Base-by-base conservation (phyloP, 2,329 filamentous ascomycete genomes). In the Botrytis elliptica region DNA sequence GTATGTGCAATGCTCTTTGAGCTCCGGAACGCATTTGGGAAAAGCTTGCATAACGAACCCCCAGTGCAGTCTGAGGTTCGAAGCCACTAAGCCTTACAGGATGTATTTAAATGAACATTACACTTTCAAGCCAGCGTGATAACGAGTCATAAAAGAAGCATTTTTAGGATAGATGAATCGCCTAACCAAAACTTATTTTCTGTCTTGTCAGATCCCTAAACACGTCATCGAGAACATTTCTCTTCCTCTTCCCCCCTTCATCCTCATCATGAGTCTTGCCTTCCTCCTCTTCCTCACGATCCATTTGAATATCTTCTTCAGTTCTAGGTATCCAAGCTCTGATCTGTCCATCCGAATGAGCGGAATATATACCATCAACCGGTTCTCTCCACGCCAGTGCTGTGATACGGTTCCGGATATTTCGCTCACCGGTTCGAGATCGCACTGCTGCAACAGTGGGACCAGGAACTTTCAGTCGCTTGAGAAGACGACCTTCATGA, bases 311-410 rank as follows among this genome's bases (percentile, higher is more conserved):
- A 49, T 83, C 84, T 7, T 87, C 88, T 1, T 85, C 82, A 9
- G 89, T 83, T 52, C 85, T 84, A 3, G 93, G 92, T 77, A 87
- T 86, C 94, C 95, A 98, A 6, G 89, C 88, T 63, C 92, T 88
- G 73, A 98, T 95, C 70, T 91, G 91, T 0, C 95, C 95, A 80
- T 98, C 94, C 4, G 91, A 86, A 79, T 97, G 94, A 2, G 90
- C 92, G 71, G 93, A 96, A 83, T 94, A 97, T 73, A 98, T 86
- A 36, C 87, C 86, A 46, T 93, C 92, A 1, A 88, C 87, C 4
- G 85, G 83, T 2, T 88, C 86, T 71, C 88, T 84, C 94, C 94
- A 98, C 0, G 88, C 91, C 38, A 98, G 85, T 71, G 88, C 88
- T 22, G 93, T 94, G 65, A 96, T 91, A 44, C 92, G 86, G 74